Conservation (phyloP, 495 filamentous ascomycete species). For the Neohortaea acidophila region DNA sequence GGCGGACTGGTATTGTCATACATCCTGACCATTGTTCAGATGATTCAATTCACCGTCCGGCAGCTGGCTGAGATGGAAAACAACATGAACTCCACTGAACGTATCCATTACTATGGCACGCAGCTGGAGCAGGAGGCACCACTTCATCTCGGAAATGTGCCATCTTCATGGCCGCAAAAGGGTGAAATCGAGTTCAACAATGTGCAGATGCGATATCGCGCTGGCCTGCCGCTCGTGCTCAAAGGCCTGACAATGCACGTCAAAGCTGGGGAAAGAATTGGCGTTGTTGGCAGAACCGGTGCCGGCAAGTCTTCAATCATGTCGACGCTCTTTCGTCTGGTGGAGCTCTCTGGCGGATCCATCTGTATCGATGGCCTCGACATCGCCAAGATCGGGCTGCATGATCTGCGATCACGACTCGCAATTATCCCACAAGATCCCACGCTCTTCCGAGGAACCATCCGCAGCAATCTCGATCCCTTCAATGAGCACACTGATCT, state of each 20-base stretch:
- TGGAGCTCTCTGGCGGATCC: slow-evolving; percentile 65
- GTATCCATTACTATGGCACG: slow-evolving; percentile 82
- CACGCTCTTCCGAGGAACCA: slow-evolving; percentile 82
- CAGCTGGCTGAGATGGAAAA: slow-evolving; percentile 95
- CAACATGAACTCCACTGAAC: slow-evolving; percentile 91
- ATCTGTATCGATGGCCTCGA: slow-evolving; percentile 87
- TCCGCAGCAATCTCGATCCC: slow-evolving; percentile 82
- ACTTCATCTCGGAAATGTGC: slow-evolving; percentile 50
- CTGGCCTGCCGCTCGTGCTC: slow-evolving; percentile 68
- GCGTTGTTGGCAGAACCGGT: slow-evolving; percentile 84
- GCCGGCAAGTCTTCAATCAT: slow-evolving; percentile 93
- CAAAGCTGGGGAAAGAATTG: slow-evolving; percentile 72
- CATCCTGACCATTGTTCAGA: slow-evolving; percentile 84
- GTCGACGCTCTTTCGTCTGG: slow-evolving; percentile 79
- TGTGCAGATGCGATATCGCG: slow-evolving; percentile 83
- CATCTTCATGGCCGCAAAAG: slow-evolving; percentile 60
- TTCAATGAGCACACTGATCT: slow-evolving; percentile 79
- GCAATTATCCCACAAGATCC: slow-evolving; percentile 96
- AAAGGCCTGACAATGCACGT: slow-evolving; percentile 64
- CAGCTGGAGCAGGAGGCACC: slow-evolving; percentile 79
- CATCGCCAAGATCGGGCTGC: slow-evolving; percentile 68
- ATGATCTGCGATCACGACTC: slow-evolving; percentile 72
- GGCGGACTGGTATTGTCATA: slow-evolving; percentile 80
- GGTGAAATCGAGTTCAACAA: slow-evolving; percentile 75
- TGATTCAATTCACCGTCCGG: slow-evolving; percentile 88